Percentiles rank a stretch among this genome's conserved stretches.
These are phyloP conservation scores for Pythium apleroticum DNA, from an alignment of 352 stramenopile genomes.

Conservation along the genomic window DNA sequence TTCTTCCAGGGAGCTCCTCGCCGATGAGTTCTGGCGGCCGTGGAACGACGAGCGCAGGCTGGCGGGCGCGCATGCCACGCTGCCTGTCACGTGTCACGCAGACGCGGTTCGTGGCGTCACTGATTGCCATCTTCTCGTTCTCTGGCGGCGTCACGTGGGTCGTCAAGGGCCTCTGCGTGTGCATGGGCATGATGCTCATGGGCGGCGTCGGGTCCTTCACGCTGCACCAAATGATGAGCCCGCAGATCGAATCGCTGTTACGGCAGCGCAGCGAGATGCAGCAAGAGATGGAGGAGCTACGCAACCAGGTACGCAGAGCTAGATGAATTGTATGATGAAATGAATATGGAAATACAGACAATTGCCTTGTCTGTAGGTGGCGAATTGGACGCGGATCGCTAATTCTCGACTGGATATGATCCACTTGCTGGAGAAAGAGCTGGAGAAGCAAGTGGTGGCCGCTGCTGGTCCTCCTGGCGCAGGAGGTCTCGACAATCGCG, in stretches of 20 bases:
- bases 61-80: neutral
- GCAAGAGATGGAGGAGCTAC: conserved; percentile 44
- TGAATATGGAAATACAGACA: neutral
- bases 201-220: conserved; percentile 65
- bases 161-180: conserved; percentile 47
- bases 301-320: conserved; percentile 45
- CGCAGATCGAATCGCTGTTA: conserved; percentile 68
- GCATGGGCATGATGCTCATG: conserved; percentile 53
- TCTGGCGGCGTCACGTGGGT: conserved; percentile 34
- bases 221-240: conserved; percentile 74
- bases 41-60: neutral
- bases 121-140: conserved; percentile 6
- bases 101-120: neutral
- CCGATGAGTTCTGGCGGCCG: neutral
- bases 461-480: conserved; percentile 28
- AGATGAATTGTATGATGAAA: neutral
- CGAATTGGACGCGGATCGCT: conserved; percentile 68
- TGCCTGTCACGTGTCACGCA: conserved; percentile 11
- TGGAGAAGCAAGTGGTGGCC: conserved; percentile 60
- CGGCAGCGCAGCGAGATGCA: conserved; percentile 58
- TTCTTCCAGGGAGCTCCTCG: neutral
- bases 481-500: neutral
- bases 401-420: conserved; percentile 70
- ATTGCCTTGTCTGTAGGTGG: conserved; percentile 33
- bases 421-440: conserved; percentile 67